Base-by-base conservation (phyloP, 495 filamentous ascomycete species). In the Penicillium goetzii region DNA sequence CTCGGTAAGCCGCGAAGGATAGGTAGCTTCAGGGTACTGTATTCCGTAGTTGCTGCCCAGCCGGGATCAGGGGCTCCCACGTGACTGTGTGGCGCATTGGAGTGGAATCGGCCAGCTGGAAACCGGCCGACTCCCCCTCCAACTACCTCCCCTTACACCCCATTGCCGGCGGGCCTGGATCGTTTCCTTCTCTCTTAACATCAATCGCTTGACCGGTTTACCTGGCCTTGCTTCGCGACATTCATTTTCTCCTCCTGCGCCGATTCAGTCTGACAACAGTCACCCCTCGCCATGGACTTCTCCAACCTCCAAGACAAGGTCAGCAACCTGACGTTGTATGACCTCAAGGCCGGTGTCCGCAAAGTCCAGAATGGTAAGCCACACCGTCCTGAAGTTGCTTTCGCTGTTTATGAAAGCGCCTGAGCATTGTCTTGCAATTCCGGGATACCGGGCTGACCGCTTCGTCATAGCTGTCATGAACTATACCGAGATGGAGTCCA, bases 401-500 rank as follows among this genome's bases (percentile, higher is more conserved):
- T 11, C 57, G 17, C 30, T 67, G 34, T 55, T 15, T 57, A 52
- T 52, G 45, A 68, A 41, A n/a, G 47, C 17, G 65, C 53, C 65
- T 70, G 62, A 21, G 25, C 9, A 59, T 63, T 53, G 25, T 62
- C 15, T 53, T 33, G 28, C 52, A 36, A 57, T 60, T 34, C 30
- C 32, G 56, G 51, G 50, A 59, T 50, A 36, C 41, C 53, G 47
- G 36, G 56, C 61, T 68, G 59, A 75, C 66, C 67, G 60, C 64
- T 56, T 49, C 47, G 40, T 56, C 65, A 58, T 71, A 97, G 94
- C 93, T 65, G 94, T 99, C 43, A 97, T 97, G 95, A 99, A 98
- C 78, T 97, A 94, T 76, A 99, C 95, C n/a, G 95, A 98, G 74
- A 98, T 97, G 94, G 95, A 99, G 79, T 82, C 93, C 58, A 99